Evolutionary conservation across 2,329 filamentous ascomycete genomes (phyloP), one percentile per base, ranked within the genome.

Genomic region (Emmonsiellopsis sp.): DNA sequence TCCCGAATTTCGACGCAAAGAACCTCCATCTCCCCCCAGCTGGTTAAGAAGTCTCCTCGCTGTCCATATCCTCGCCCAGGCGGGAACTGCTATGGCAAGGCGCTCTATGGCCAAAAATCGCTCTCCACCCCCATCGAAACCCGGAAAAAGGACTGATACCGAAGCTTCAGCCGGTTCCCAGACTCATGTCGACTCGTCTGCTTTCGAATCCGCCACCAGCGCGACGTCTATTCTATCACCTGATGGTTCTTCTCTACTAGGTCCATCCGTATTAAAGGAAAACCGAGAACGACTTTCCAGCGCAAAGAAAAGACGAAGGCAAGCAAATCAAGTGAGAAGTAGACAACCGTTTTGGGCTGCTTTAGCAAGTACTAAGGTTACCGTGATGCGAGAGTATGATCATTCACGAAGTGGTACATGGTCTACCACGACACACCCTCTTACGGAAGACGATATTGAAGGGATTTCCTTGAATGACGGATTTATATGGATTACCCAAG

Each of bases 281-380:
- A 73, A 69, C 65, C 82, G 75, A 70, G 79, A 79, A 69, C 82
- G 73, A 70, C 66, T 80, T 73, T 75, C 83, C 66, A 74, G 71
- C 59, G 82, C 79, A 58, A 94, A 93, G 73, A 93, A 89, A 74
- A 86, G 88, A 73, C 83, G 87, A 73, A 92, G 93, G 73, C 89
- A 95, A 72, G 92, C 88, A 66, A 90, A 89, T 55, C 88, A 93
- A 70, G 89, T 95, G 61, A 81, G 91, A 69, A 88, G 89, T 68
- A 85, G 89, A 66, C 91, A 96, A 73, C 91, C 91, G 48, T 81
- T 96, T 59, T 96, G 91, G 91, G 89, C 91, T 59, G 91, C 91
- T 47, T 81, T 96, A 62, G 91, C 91, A 50, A 95, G 89, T 73
- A 95, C 91, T 66, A 96, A 96, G 78, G 91, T 96, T 67, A 92